Evolutionary conservation across 1,139 yeast species (phyloP).

Genomic region (Wickerhamomyces sp.): DNA sequence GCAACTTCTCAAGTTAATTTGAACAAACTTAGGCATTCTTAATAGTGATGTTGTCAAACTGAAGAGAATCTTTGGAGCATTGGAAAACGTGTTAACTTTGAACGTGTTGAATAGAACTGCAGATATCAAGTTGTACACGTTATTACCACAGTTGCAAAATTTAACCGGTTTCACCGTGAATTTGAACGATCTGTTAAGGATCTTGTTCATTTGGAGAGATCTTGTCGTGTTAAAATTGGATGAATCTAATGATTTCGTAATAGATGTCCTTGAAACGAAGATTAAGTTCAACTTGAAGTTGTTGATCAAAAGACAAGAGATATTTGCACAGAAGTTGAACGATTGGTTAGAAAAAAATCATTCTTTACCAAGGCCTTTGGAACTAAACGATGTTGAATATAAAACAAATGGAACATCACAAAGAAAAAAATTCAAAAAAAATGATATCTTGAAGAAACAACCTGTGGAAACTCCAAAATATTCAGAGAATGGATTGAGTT

Average conservation of each 20-base stretch:
- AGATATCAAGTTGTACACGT: constrained; percentile 11
- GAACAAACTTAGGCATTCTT: not conserved
- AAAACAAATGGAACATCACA: not conserved
- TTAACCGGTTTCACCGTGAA: constrained; percentile 7
- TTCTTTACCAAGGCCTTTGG: constrained; percentile 2
- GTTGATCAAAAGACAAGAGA: constrained; percentile 4
- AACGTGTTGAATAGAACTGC: constrained; percentile 14
- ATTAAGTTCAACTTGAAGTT: constrained; percentile 5
- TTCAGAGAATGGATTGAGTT: constrained; percentile 28
- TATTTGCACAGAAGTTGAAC: constrained; percentile 8
- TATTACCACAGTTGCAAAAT: constrained; percentile 13
- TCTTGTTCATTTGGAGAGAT: constrained; percentile 18
- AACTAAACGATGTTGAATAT: constrained; percentile 1
- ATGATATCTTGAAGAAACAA: not conserved
- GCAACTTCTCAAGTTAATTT: not conserved
- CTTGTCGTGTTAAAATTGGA: constrained; percentile 12
- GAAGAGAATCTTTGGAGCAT: constrained; percentile 14
- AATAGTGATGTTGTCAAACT: constrained; percentile 7
- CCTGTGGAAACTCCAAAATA: not conserved
- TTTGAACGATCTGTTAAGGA: constrained; percentile 12
- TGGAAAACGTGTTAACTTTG: constrained; percentile 15
- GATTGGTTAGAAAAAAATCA: constrained; percentile 11
- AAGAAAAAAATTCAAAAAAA: constrained; percentile 5
- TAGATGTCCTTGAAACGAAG: constrained; percentile 16
- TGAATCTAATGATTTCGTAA: constrained; percentile 14